Conservation (phyloP, 495 filamentous ascomycete species). For the Annulohypoxylon moriforme region DNA sequence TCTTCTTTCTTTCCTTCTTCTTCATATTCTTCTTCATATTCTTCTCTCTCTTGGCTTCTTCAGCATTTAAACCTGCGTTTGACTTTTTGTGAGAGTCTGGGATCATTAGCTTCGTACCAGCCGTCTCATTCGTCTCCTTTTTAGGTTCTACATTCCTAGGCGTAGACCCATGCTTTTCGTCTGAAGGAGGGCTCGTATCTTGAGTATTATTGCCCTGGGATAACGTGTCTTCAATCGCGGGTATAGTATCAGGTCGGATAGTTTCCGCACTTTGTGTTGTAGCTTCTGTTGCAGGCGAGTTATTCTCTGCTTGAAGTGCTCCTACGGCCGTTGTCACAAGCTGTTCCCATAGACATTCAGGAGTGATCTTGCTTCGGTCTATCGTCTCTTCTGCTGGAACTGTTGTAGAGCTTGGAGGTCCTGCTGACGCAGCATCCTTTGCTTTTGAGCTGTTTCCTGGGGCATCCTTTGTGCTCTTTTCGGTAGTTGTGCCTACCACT, state of each 20-base stretch:
- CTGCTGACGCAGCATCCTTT: not conserved
- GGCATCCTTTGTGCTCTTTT: not conserved
- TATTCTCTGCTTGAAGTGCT: not conserved
- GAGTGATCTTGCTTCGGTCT: not conserved
- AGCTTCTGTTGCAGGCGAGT: not conserved
- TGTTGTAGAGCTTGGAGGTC: not conserved
- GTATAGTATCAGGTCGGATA: not conserved
- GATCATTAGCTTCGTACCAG: not conserved
- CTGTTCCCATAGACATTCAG: not conserved
- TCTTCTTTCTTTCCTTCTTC: slow-evolving; percentile 18
- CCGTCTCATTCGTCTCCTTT: not conserved
- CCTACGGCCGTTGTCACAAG: not conserved
- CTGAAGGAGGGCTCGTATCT: not conserved
- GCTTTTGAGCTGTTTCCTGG: not conserved
- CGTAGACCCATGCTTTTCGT: not conserved
- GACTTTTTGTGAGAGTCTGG: not conserved
- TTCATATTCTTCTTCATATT: not conserved
- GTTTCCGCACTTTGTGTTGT: not conserved
- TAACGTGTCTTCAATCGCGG: not conserved
- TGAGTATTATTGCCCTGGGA: not conserved
- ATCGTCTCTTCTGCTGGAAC: not conserved
- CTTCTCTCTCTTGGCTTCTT: not conserved
- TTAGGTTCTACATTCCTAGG: too few species aligned
- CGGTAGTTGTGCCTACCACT: not conserved
- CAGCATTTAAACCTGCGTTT: not conserved